Evolutionary conservation across 805 yeast genomes (phyloP), one percentile per base, ranked within the genome.

Genomic region (Saturnispora sanitii): DNA sequence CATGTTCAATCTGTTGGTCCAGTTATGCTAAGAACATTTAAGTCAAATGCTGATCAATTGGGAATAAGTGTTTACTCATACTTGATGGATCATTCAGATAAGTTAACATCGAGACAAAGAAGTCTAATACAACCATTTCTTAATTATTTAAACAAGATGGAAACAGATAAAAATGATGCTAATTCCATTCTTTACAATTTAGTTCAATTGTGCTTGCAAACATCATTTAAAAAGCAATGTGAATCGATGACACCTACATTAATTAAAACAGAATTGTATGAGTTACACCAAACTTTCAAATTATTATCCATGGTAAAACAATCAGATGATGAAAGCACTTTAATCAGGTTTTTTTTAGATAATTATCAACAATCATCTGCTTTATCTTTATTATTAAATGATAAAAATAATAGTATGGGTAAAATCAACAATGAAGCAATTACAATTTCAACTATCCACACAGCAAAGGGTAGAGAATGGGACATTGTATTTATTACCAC

Each of bases 381-480:
- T n/a, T n/a, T 13, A 40, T 35, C 7, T 43, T 43, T 33, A 26
- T 37, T 12, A 61, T 60, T 18, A 29, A 29, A 39, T 67, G 62
- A 21, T 68, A 50, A 27, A 33, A 38, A 21, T 17, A 9, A 7
- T n/a, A 25, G 11, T 15, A 12, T 8, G 20, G 16, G 29, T 16
- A 20, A 13, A 30, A 54, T n/a, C 26, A 23, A 23, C 26, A 23
- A 65, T 15, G 60, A 42, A 20, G 27, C 16, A 15, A 32, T 81
- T 6, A 75, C 74, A 38, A 48, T 81, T 1, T 75, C 86, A 0
- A 82, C 90, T 0, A 71, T 82, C 2, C 90, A 82, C 55, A 67
- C 83, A 0, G 76, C 88, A 1, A 82, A 82, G 49, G 90, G 92
- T 0, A 55, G 80, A 4, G 87, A 82, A 46, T 80, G 75, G 49